Evolutionary conservation across 176 grass and related monocot genomes (phyloP), one percentile per base, ranked within the genome.

Genomic region (Areca catechu): DNA sequence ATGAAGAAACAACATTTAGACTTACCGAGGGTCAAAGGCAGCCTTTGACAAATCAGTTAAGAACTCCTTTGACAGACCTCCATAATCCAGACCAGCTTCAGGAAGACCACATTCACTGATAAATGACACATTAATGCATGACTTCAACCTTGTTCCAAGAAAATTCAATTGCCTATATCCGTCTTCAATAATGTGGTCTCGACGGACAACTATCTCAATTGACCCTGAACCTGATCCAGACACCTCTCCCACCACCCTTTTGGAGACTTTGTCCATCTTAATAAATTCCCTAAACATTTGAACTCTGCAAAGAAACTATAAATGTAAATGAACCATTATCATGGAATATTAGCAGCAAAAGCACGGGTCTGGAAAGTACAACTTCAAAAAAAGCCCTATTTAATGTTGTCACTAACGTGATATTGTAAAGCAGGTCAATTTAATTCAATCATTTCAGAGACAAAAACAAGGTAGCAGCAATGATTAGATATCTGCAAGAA

Each of bases 21-120:
- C 75, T 75, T 88, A 91, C 86, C 85, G 83, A 56, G 92, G 86
- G 72, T 85, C 86, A 64, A 97, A 91, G 67, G 83, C 80, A 52
- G 83, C 72, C 69, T 83, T 97, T 14, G 83, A 82, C 50, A 97
- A 73, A 91, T 97, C 92, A 19, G 92, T 97, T 79, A 91, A 84
- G 48, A 97, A 97, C 72, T 97, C 86, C 58, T 97, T 97, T 52
- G 92, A 91, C 54, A 97, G 68, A 60, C 92, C 92, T 57, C 92
- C 92, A 57, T 97, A 97, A 56, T 97, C 86, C 69, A 97, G 81
- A 85, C 92, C 92, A 82, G 83, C 86, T 79, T 97, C 92, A 63
- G 86, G 86, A 87, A 97, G 86, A 61, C 92, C 86, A 51, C 92
- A 91, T 71, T 87, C 83, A 82, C 83, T 97, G 7, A 91, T 76